Evolutionary conservation across 2,329 filamentous ascomycete genomes (phyloP).

Genomic region (Colletotrichum brevisporum): DNA sequence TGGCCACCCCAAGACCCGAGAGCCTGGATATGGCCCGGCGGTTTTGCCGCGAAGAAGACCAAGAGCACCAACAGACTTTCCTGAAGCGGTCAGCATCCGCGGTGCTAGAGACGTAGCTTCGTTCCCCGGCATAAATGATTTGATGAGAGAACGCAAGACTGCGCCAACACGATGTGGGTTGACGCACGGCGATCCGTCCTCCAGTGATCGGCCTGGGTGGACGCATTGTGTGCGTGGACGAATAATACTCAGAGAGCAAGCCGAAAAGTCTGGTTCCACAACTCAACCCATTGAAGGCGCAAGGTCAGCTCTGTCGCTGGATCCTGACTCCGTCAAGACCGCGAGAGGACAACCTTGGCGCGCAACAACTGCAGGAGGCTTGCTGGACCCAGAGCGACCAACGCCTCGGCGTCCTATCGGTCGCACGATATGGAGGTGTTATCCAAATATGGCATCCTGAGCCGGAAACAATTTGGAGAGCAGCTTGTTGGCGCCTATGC

Average conservation of each 20-base stretch:
- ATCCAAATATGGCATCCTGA: conserved; percentile 6
- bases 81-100: conserved; percentile 32
- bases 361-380: conserved; percentile 20
- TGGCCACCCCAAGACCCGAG: conserved; percentile 21
- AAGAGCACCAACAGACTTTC: conserved; percentile 35
- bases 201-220: conserved; percentile 15
- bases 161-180: conserved; percentile 25
- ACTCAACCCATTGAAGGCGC: conserved; percentile 1
- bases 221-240: conserved; percentile 9
- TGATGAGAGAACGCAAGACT: conserved; percentile 25
- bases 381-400: conserved; percentile 1
- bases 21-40: conserved; percentile 29
- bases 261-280: neutral
- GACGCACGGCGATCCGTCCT: conserved; percentile 24
- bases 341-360: conserved; percentile 25
- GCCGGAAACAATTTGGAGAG: conserved; percentile 7
- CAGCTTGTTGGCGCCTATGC: conserved; percentile 40
- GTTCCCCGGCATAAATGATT: conserved; percentile 30
- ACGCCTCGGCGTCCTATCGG: conserved; percentile 1
- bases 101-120: conserved; percentile 7
- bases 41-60: conserved; percentile 37
- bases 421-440: conserved; percentile 9
- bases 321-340: conserved; percentile 11
- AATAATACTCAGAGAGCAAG: neutral
- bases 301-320: neutral